Evolutionary conservation across 805 yeast species (phyloP), one percentile per base, ranked within the genome.

Genomic region (Candida yuanshanica): DNA sequence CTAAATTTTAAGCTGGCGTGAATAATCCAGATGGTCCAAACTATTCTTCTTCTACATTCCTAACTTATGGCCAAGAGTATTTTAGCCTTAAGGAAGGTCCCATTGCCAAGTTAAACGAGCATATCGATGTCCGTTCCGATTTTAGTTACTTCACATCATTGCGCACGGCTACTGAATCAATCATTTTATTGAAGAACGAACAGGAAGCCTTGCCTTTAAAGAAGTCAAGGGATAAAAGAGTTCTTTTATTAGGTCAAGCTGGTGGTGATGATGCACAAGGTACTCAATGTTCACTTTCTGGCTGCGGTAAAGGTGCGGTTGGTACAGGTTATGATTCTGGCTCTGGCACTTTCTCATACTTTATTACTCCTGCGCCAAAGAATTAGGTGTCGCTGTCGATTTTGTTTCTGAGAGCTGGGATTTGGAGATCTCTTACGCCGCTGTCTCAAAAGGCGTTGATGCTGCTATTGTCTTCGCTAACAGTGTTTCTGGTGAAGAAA

Each of bases 401-500:
- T 66, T 56, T 41, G 54, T 64, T 9, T 55, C 59, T 14, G 72
- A 73, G 35, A 68, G 62, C 22, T 69, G 73, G 68, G 69, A 69
- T 27, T 57, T 65, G 10, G 66, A 63, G 1, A 56, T 56, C 34
- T 60, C 68, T 2, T 65, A 61, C 33, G 66, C 62, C 17, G 50
- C 66, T 36, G 74, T 78, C 2, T 68, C 66, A 20, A 56, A 55
- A 36, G 70, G 74, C 0, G 13, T n/a, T 13, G 81, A 77, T 46
- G 56, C 73, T 53, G 62, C 77, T 9, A 55, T 78, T 12, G 75
- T 77, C 5, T 66, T 78, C 42, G 81, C 74, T 4, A 64, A 66
- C 35, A 66, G 80, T 4, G 58, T 62, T 45, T 68, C 81, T n/a
- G 81, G 81, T 16, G 83, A 77, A 53, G 80, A 80, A 2, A 71